Evolutionary conservation across 1,284 basidiomycete species (phyloP), one percentile per base, ranked within the genome.

Genomic region (Megacollybia platyphylla): DNA sequence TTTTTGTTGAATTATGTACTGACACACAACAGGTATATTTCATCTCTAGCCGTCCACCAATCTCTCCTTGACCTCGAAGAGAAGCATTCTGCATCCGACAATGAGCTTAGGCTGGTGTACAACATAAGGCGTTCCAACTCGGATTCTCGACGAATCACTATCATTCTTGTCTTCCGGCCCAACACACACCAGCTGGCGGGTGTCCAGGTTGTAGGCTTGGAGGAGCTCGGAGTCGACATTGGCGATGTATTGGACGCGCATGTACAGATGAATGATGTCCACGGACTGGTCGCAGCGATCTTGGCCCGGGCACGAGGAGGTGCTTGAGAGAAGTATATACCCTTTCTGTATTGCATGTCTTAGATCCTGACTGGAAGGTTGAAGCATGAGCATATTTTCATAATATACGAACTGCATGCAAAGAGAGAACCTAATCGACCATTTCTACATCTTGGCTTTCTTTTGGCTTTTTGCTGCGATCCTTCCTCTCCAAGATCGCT

Each of bases 401-500:
- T 24, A 24, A 24, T 3, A 24, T 24, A 24, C 3, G 3, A 24
- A 24, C 20, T 24, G 20, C 20, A 24, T 24, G 20, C 20, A 24
- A 24, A 24, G 20, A 24, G 4, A 4, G 20, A 24, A 24, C 20
- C 20, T 86, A 84, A 46, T 87, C 82, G 51, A 73, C 74, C 73
- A 82, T 83, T 66, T 84, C 83, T 47, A 79, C 76, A 58, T 85
- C 83, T 50, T 68, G 70, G 40, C 58, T 57, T 43, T 67, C 53
- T 41, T 57, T 54, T 47, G 60, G 51, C 41, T 59, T 58, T 64
- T 82, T 83, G 66, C 80, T 79, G 57, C 77, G 68, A 67, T 84
- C 75, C 63, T 87, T 88, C 59, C 85, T 73, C 52, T 87, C 85
- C 52, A 88, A 63, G 51, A 87, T 88, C 54, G 83, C 83, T 55